These are phyloP conservation scores for Sporopachydermia lactativora DNA, from an alignment of 805 yeast genomes.

Conservation along the genomic window DNA sequence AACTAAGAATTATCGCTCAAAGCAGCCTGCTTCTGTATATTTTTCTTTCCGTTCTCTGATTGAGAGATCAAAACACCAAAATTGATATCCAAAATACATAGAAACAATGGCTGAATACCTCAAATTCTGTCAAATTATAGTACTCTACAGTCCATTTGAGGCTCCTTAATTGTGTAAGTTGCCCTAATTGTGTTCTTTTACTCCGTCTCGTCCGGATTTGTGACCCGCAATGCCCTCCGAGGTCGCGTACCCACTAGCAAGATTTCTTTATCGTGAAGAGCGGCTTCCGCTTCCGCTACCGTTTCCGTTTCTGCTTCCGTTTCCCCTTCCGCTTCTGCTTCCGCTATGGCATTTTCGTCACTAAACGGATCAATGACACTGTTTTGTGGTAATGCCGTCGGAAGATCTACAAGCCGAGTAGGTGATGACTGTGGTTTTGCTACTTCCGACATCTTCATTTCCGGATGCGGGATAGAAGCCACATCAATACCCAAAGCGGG, in stretches of 20 bases:
- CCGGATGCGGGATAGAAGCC: neutral
- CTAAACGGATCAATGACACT: conserved; percentile 14
- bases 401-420: conserved; percentile 6
- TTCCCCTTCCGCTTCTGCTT: neutral
- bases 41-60: too few relatives aligned
- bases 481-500: neutral
- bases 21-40: too few relatives aligned
- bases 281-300: neutral
- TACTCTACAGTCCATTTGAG: too few relatives aligned
- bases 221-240: conserved; percentile 10
- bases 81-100: too few relatives aligned
- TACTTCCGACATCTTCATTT: neutral
- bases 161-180: too few relatives aligned
- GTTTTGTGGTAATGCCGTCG: conserved; percentile 11
- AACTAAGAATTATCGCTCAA: too few relatives aligned
- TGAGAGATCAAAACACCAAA: too few relatives aligned
- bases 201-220: conserved; percentile 13
- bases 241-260: conserved; percentile 9
- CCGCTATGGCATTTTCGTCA: too few relatives aligned
- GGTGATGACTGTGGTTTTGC: conserved; percentile 13
- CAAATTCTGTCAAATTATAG: too few relatives aligned
- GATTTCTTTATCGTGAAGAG: conserved; percentile 7
- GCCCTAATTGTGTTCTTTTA: too few relatives aligned
- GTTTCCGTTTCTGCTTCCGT: too few relatives aligned
- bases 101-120: too few relatives aligned